Evolutionary conservation across 169 alveolate genomes (phyloP), one percentile per base, ranked within the genome.

Genomic region (Plasmodium fragile): DNA sequence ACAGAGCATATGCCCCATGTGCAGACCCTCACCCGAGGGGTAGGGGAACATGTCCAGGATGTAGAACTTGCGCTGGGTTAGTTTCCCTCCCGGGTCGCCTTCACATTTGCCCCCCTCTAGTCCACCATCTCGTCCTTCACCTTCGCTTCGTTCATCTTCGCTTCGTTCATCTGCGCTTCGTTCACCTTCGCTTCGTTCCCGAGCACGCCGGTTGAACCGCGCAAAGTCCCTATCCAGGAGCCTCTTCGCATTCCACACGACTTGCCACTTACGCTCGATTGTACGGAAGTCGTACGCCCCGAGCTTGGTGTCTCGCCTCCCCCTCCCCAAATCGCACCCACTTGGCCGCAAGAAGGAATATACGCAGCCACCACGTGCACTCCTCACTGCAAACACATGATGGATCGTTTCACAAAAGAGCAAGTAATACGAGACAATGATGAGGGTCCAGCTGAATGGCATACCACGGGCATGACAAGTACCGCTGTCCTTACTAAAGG

Each of bases 1-100:
- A 8, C 98, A 98, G 49, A 98, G 94, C 49, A 97, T 97, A 89
- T 98, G 99, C 2, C 99, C 99, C 53, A 98, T 97, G 78, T 98
- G 99, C 16, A 98, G 95, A 1, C 98, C 98, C 28, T 92, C 95
- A 4, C 99, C 98, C 3, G 99, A 97, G 1, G 99, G 99, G 83
- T 98, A 98, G 2, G 99, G 99, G 71, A 98, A 97, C 98, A 98
- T 96, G 43, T 97, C 95, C 28, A 98, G 95, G 13, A 96, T 84
- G 80, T 98, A 98, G 82, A 71, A 96, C 95, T 98, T 98, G 53
- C 55, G 28, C 39, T 32, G 36, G 59, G 36, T 16, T 18, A 2
- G 18, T 8, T 32, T 18, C 22, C 16, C 25, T 22, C 45, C 0
- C 45, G 3, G 6, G 1, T 6, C 89, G 22, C 4, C 2, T 81